These are phyloP conservation scores for Salvia sclarea DNA, from an alignment of 305 asterid genomes.

Conservation along the genomic window DNA sequence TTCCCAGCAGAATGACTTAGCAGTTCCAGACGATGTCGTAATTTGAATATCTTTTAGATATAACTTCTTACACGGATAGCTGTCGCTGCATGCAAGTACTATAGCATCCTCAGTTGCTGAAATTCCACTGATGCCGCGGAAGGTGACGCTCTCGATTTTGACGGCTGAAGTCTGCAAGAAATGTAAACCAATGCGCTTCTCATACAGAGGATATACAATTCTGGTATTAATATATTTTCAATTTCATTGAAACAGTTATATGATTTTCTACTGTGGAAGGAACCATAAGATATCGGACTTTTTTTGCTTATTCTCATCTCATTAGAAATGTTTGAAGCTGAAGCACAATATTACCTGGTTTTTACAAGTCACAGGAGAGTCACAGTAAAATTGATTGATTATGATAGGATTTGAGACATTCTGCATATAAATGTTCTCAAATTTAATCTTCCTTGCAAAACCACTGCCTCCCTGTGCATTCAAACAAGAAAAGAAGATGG, in stretches of 20 bases:
- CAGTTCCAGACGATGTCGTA: constrained; percentile 32
- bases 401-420: constrained; percentile 84
- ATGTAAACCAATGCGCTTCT: background rate
- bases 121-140: constrained; percentile 57
- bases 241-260: background rate
- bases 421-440: constrained; percentile 63
- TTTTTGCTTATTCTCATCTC: background rate
- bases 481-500: background rate
- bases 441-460: constrained; percentile 55
- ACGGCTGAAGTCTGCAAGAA: constrained; percentile 65
- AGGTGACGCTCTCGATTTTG: constrained; percentile 47
- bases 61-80: constrained; percentile 58
- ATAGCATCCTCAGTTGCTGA: constrained; percentile 69
- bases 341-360: constrained; percentile 57
- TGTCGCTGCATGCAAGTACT: constrained; percentile 65
- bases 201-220: background rate
- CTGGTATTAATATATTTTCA: background rate
- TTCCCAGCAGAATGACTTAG: constrained; percentile 72
- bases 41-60: constrained; percentile 58
- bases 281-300: background rate
- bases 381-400: constrained; percentile 85
- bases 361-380: constrained; percentile 53
- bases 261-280: background rate
- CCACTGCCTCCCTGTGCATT: constrained; percentile 82
- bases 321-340: background rate